phyloP scores from a whole-genome alignment of 176 grass and related monocot genomes.

The Avena eriantha region DNA sequence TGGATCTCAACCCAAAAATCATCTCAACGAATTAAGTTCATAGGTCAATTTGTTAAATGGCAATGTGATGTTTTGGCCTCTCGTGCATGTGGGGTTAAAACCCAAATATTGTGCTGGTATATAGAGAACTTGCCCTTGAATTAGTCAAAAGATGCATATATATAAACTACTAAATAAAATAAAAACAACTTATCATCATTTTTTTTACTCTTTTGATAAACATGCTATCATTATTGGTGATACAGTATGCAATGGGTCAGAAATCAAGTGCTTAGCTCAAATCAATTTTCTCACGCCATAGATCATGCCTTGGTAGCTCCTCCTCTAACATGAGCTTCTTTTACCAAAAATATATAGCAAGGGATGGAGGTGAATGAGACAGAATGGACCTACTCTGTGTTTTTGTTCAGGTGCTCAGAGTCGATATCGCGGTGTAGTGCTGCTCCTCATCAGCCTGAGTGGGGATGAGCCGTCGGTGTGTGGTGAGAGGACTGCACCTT shows the following conservation, averaged over 20 bases:
- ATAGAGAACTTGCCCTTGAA: background rate
- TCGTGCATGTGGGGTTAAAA: no score
- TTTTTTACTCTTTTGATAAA: no score
- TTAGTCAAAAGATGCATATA: no score
- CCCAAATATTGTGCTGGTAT: background rate
- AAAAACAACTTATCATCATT: background rate
- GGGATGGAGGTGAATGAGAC: no score
- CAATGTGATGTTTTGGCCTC: no score
- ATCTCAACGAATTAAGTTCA: conserved; percentile 12
- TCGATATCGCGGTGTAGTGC: no score
- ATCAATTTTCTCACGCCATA: conserved; percentile 62
- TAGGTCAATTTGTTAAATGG: background rate
- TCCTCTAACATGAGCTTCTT: conserved; percentile 88
- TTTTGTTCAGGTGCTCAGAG: no score
- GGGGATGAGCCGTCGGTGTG: no score
- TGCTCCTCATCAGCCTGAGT: no score
- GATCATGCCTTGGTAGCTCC: conserved; percentile 73
- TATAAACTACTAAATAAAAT: background rate
- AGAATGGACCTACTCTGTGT: no score
- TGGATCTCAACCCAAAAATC: background rate
- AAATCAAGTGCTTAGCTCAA: conserved; percentile 52
- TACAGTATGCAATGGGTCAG: background rate
- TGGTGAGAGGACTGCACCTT: no score
- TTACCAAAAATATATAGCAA: background rate
- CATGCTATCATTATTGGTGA: no score